Conservation (phyloP, 192 early-diverging fungal genomes). For the Paraglomus occultum region DNA sequence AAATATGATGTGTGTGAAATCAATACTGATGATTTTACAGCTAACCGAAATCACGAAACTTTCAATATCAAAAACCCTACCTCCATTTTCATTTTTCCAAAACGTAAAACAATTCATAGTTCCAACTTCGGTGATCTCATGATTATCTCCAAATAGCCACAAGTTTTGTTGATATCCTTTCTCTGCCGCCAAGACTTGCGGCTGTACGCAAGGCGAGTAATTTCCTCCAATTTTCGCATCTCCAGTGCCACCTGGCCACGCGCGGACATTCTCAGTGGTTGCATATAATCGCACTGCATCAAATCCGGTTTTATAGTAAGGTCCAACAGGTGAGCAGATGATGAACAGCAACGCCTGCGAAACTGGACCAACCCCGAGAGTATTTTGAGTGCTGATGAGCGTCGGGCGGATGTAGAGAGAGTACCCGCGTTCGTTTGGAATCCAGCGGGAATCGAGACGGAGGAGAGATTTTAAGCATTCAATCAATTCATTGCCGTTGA, state of each 20-base stretch:
- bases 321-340: conserved; percentile 91
- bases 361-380: conserved; percentile 79
- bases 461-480: conserved; percentile 83
- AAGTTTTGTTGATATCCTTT: conserved; percentile 92
- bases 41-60: not conserved
- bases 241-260: conserved; percentile 95
- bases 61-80: conserved; percentile 25
- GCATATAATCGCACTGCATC: conserved; percentile 82
- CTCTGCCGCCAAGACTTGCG: conserved; percentile 84
- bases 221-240: conserved; percentile 89
- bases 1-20: not conserved
- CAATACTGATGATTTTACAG: not conserved
- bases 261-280: conserved; percentile 81
- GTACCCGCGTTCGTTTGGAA: conserved; percentile 87
- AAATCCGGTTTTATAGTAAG: conserved; percentile 96
- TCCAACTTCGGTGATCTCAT: conserved; percentile 92
- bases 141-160: conserved; percentile 88
- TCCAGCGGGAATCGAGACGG: conserved; percentile 82
- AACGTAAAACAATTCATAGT: conserved; percentile 96
- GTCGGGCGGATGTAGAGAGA: conserved; percentile 94
- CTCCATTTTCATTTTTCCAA: conserved; percentile 80
- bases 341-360: conserved; percentile 79
- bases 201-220: conserved; percentile 78
- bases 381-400: conserved; percentile 86
- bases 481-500: conserved; percentile 75